Evolutionary conservation across 2,329 filamentous ascomycete species (phyloP).

Genomic region (Penicillium sp.): DNA sequence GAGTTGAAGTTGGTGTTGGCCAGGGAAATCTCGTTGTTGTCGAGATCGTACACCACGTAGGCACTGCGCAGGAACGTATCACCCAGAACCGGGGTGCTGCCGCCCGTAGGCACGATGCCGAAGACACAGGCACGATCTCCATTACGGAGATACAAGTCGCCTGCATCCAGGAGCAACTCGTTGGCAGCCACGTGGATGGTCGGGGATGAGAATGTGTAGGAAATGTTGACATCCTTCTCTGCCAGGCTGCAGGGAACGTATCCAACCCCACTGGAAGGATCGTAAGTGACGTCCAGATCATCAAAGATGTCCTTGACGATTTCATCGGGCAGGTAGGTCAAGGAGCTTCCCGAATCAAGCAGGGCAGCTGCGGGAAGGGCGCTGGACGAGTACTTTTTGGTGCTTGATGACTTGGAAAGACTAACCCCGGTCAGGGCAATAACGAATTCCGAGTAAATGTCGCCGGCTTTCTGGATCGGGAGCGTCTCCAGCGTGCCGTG

Average conservation of each 20-base stretch:
- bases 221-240: slow-evolving; percentile 48
- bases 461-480: slow-evolving; percentile 56
- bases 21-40: slow-evolving; percentile 57
- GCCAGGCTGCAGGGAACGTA: slow-evolving; percentile 53
- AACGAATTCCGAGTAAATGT: slow-evolving; percentile 59
- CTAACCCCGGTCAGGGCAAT: slow-evolving; percentile 62
- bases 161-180: slow-evolving; percentile 54
- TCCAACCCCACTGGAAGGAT: slow-evolving; percentile 50
- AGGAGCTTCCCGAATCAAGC: slow-evolving; percentile 39
- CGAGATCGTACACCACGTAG: slow-evolving; percentile 60
- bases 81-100: slow-evolving; percentile 51
- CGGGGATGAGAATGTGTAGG: slow-evolving; percentile 55
- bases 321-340: slow-evolving; percentile 38
- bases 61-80: slow-evolving; percentile 61
- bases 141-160: slow-evolving; percentile 35
- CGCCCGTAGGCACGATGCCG: slow-evolving; percentile 50
- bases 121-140: slow-evolving; percentile 41
- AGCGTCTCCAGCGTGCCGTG: slow-evolving; percentile 60
- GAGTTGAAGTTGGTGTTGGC: slow-evolving; percentile 60
- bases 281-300: slow-evolving; percentile 57
- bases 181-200: slow-evolving; percentile 53
- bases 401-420: slow-evolving; percentile 31
- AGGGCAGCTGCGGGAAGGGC: slow-evolving; percentile 40
- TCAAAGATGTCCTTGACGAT: slow-evolving; percentile 50
- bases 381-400: slow-evolving; percentile 31